Percentiles rank a stretch among this genome's conserved stretches.
phyloP scores from a whole-genome alignment of 148 eudicot genomes.

The Arbutus unedo region DNA sequence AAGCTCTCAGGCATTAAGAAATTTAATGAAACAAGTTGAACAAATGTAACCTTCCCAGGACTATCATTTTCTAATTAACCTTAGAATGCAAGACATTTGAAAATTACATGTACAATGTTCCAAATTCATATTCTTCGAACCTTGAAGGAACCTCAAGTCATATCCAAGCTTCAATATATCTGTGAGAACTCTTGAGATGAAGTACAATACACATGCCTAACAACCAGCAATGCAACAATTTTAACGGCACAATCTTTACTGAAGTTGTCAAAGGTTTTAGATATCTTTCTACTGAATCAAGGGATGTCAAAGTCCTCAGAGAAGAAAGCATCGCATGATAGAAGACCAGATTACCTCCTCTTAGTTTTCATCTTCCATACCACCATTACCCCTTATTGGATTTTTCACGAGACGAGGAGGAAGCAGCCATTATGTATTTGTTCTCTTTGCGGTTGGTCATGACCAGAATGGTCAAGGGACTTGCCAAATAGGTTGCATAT shows the following conservation, averaged over 20 bases:
- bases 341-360: constrained; percentile 3
- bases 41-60: neutral
- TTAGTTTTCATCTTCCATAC: neutral
- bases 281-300: neutral
- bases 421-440: constrained; percentile 1
- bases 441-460: neutral
- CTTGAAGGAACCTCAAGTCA: neutral
- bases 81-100: neutral
- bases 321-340: constrained; percentile 4
- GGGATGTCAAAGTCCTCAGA: constrained; percentile 6
- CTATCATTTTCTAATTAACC: neutral
- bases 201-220: neutral
- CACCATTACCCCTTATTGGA: neutral
- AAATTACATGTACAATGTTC: neutral
- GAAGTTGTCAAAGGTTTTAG: neutral
- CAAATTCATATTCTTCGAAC: neutral
- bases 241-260: neutral
- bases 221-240: constrained; percentile 2
- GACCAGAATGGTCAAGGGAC: neutral
- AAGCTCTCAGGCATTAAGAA: neutral
- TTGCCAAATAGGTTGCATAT: neutral
- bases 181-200: neutral
- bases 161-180: neutral
- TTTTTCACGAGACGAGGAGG: neutral
- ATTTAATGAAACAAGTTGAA: neutral